phyloP scores from a whole-genome alignment of 1,139 yeast genomes.

The Debaryomycetaceae sp. region DNA sequence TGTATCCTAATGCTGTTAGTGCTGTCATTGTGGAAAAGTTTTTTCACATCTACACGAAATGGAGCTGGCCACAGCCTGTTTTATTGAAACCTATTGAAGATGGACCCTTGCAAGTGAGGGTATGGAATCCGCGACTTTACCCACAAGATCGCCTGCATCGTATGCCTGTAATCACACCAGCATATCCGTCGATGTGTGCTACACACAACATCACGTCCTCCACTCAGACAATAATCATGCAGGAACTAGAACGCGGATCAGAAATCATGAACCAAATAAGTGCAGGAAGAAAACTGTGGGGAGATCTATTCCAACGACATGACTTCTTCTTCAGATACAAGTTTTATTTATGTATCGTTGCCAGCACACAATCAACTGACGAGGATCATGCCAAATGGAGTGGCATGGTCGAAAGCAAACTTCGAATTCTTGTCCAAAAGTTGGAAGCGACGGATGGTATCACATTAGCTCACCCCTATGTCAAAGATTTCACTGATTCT shows the following conservation, averaged over 20 bases:
- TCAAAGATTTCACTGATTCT: slow-evolving; percentile 64
- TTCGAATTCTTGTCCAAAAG: slow-evolving; percentile 76
- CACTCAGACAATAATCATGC: slow-evolving; percentile 73
- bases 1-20: slow-evolving; percentile 94
- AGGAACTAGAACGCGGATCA: slow-evolving; percentile 73
- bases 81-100: slow-evolving; percentile 88
- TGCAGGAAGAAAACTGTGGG: slow-evolving; percentile 65
- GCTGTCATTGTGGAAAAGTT: slow-evolving; percentile 86
- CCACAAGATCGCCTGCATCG: slow-evolving; percentile 83
- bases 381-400: slow-evolving; percentile 89
- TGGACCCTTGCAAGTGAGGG: slow-evolving; percentile 93
- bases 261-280: slow-evolving; percentile 67
- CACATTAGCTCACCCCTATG: slow-evolving; percentile 83
- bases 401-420: slow-evolving; percentile 87
- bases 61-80: slow-evolving; percentile 99
- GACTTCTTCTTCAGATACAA: slow-evolving; percentile 79
- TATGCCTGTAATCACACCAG: slow-evolving; percentile 99
- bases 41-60: slow-evolving; percentile 76
- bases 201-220: slow-evolving; percentile 91
- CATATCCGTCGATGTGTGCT: slow-evolving; percentile 99
- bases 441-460: slow-evolving; percentile 75
- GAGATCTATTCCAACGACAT: slow-evolving; percentile 70
- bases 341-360: slow-evolving; percentile 78
- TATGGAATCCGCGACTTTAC: slow-evolving; percentile 93
- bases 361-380: slow-evolving; percentile 63